Evolutionary conservation across 495 filamentous ascomycete species (phyloP), one percentile per base, ranked within the genome.

Genomic region (Jackrogersella multiformis): DNA sequence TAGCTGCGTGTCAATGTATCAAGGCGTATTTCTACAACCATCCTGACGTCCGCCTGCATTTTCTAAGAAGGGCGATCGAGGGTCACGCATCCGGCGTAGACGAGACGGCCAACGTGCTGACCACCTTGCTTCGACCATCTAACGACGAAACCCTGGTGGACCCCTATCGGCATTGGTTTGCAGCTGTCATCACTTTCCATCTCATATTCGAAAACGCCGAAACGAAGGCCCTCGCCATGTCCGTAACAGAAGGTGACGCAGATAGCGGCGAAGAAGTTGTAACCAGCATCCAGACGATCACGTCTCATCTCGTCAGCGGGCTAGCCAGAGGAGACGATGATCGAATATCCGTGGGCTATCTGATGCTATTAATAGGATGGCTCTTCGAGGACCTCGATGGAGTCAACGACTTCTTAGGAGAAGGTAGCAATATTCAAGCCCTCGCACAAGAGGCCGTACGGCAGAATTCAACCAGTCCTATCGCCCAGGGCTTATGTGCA

Each of bases 351-450:
- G 85, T 96, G 48, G 96, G 90, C 15, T 97, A 97, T 72, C 77
- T 97, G 38, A 97, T 97, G 91, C 77, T 98, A 12, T 82, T 99
- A n/a, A 90, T 90, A 59, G 89, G 91, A 32, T 97, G 93, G 92
- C 81, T 99, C 13, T 99, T 92, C 72, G 95, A 98, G 66, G 93
- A 97, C 68, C 88, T 91, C 2, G 89, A 92, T 70, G 95, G 88
- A 1, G 93, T 97, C 4, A 92, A 97, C 74, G 93, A 98, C 74
- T 92, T 99, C 64, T 84, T 99, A 2, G 88, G 87, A n/a, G 95
- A 98, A 76, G 94, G 90, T n/a, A 96, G 92, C 76, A 94, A 89
- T 74, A 84, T 97, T 12, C 92, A 97, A 72, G 91, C 87, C 20
- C 85, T 99, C 10, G 84, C 96, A 23, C 90, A 93, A 70, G 80